Percentiles rank a stretch among this genome's conserved stretches.
phyloP scores from a whole-genome alignment of 2,329 filamentous ascomycete species.

The Epichloe typhina region DNA sequence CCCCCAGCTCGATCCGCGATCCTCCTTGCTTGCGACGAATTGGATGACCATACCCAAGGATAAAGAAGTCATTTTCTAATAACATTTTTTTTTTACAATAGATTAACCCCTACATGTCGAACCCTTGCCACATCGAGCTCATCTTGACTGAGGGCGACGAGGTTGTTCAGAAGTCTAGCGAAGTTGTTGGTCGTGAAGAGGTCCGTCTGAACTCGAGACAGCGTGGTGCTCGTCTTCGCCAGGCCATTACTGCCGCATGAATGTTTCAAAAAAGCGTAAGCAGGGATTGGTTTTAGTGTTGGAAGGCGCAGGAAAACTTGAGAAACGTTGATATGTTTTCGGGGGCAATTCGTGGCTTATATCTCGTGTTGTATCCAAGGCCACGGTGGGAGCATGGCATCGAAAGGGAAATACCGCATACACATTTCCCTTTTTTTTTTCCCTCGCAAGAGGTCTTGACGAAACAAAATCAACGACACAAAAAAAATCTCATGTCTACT shows the following conservation, averaged over 20 bases:
- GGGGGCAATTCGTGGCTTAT: slow-evolving; percentile 21
- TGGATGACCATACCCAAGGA: background rate
- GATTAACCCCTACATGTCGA: slow-evolving; percentile 99
- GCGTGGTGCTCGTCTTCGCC: slow-evolving; percentile 58
- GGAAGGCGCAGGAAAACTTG: slow-evolving; percentile 6
- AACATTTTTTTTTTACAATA: slow-evolving; percentile 22
- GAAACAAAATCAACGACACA: slow-evolving; percentile 17
- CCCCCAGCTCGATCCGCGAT: background rate
- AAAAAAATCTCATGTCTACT: background rate
- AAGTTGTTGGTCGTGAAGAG: slow-evolving; percentile 55
- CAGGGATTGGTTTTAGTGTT: slow-evolving; percentile 5
- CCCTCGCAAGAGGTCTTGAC: slow-evolving; percentile 22
- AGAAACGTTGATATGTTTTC: slow-evolving; percentile 9
- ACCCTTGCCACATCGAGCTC: slow-evolving; percentile 99
- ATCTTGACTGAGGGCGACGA: slow-evolving; percentile 98
- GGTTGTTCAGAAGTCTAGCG: slow-evolving; percentile 87
- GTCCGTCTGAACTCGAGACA: slow-evolving; percentile 78
- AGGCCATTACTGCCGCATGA: slow-evolving; percentile 53
- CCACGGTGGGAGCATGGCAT: slow-evolving; percentile 26
- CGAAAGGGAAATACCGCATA: slow-evolving; percentile 23
- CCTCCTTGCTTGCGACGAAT: background rate
- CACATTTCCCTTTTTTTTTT: slow-evolving; percentile 13
- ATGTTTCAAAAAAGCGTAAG: slow-evolving; percentile 11
- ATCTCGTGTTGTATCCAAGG: slow-evolving; percentile 26
- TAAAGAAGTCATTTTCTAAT: slow-evolving; percentile 12